A percentile compares a stretch with the other conserved stretches of the same genome.
These are phyloP conservation scores for Rosa hybrid DNA, from an alignment of 331 rosid species.

Conservation along the genomic window DNA sequence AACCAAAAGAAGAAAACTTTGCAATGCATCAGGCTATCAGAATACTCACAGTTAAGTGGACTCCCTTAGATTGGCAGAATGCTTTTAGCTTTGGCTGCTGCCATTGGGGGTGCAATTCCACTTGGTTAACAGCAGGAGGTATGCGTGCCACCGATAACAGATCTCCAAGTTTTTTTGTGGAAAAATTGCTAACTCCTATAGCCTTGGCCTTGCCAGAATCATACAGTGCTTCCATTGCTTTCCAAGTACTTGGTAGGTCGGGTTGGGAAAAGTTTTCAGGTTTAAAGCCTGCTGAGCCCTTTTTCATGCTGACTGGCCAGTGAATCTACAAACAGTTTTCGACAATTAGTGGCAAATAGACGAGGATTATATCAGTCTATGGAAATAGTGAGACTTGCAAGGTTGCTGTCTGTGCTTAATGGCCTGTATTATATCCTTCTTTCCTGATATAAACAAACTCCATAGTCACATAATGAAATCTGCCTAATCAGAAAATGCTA, in stretches of 20 bases:
- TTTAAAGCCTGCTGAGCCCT: conserved; percentile 39
- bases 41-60: conserved; percentile 67
- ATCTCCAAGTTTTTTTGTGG: conserved; percentile 59
- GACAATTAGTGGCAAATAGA: conserved; percentile 9
- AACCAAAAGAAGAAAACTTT: neutral
- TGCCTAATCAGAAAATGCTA: neutral
- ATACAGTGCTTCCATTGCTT: conserved; percentile 60
- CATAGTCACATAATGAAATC: neutral
- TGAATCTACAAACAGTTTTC: conserved; percentile 40
- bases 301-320: conserved; percentile 55
- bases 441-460: neutral
- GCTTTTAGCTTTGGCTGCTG: conserved; percentile 56
- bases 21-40: neutral
- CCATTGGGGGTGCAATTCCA: conserved; percentile 69
- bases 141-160: conserved; percentile 46
- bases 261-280: conserved; percentile 44
- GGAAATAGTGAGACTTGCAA: neutral
- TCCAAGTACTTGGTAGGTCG: conserved; percentile 67
- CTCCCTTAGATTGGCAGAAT: conserved; percentile 62
- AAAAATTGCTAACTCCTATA: conserved; percentile 76
- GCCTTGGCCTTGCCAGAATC: conserved; percentile 67
- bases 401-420: neutral
- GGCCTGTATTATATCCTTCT: neutral
- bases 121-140: conserved; percentile 76
- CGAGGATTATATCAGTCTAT: neutral